Evolutionary conservation across 2,329 filamentous ascomycete genomes (phyloP), one percentile per base, ranked within the genome.

Genomic region (Hypocreales sp.): DNA sequence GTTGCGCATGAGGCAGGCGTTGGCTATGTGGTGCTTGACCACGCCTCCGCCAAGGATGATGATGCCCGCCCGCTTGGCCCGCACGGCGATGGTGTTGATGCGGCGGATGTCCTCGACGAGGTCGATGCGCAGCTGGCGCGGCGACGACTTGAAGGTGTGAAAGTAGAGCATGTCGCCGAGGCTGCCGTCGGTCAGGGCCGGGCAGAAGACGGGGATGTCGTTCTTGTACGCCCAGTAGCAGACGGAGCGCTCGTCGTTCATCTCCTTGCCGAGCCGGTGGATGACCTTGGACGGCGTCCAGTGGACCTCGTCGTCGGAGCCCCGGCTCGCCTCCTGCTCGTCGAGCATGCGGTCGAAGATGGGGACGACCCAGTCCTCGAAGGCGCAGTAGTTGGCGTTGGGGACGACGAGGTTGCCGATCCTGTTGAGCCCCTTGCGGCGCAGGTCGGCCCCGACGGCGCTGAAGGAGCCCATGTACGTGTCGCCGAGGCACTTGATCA

Each of bases 201-300:
- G 90, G 47, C 87, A 95, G 60, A 98, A 98, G 11, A 98, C 79
- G 1, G 90, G 90, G 31, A 98, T 95, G 50, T 90, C 64, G 56
- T 98, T 95, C 58, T 86, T 90, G 59, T 79, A 92, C 1, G 87
- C 87, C 90, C 90, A 98, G 60, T 95, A 94, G 50, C 86, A 90
- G 14, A 95, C 84, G 1, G 80, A 92, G 11, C 75, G 65, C 54
- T 92, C 81, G 50, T 95, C 72, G 52, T 93, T 81, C 55, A 98
- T 94, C 53, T 95, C 90, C 48, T 79, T 81, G 25, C 90, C 90
- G 2, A 98, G 67, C 1, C 90, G 72, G 44, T 79, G 72, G 47
- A 94, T 94, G 26, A 98, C 69, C 45, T 84, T 92, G 42, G 79
- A 90, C 0, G 90, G 90, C 0, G 90, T 95, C 90, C 90, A 98